A percentile compares a stretch with the other conserved stretches of the same genome.
These are phyloP conservation scores for Mycena sanguinolenta DNA, from an alignment of 768 basidiomycete species.

Conservation along the genomic window DNA sequence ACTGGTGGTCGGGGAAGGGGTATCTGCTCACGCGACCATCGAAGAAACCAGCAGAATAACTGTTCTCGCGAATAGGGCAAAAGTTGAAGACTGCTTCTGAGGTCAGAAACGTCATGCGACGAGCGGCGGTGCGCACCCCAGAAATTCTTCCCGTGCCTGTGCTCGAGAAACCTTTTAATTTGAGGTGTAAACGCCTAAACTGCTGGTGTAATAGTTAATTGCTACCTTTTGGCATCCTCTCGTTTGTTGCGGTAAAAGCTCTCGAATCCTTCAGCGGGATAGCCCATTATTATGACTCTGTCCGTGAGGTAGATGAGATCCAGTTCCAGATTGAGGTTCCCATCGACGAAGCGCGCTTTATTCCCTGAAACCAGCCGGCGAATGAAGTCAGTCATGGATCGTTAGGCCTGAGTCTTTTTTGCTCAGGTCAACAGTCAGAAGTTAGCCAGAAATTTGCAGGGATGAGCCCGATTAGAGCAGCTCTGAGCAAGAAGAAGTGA, in stretches of 20 bases:
- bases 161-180: constrained; percentile 68
- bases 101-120: too few species aligned
- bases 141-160: constrained; percentile 80
- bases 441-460: too few species aligned
- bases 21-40: constrained; percentile 83
- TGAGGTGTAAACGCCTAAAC: neutral
- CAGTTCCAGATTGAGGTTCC: constrained; percentile 67
- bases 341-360: constrained; percentile 84
- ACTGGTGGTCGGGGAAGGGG: constrained; percentile 94
- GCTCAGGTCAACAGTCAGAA: too few species aligned
- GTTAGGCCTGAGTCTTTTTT: too few species aligned
- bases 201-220: neutral
- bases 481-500: neutral
- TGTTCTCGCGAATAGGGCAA: constrained; percentile 85
- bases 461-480: too few species aligned
- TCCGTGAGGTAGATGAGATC: constrained; percentile 82
- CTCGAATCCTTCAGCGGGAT: constrained; percentile 85
- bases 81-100: constrained; percentile 95
- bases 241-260: constrained; percentile 84
- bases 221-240: constrained; percentile 71
- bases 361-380: constrained; percentile 84
- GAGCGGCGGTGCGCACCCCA: too few species aligned
- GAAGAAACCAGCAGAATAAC: constrained; percentile 79
- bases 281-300: constrained; percentile 84
- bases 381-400: constrained; percentile 71